These are phyloP conservation scores for Candida palmyrensis DNA, from an alignment of 805 yeast genomes.

Conservation along the genomic window DNA sequence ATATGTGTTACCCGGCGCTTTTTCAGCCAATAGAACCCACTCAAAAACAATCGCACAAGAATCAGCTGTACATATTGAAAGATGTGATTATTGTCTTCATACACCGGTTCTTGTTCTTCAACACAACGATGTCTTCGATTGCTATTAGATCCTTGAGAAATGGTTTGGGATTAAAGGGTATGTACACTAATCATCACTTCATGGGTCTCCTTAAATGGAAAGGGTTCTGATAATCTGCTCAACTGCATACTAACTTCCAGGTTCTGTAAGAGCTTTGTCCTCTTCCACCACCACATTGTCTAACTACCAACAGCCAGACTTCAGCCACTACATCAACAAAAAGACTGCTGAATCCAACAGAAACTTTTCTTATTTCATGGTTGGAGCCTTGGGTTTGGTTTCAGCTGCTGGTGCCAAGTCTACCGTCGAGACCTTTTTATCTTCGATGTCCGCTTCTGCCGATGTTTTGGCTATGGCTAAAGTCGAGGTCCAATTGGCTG, in stretches of 20 bases:
- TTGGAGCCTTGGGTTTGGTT: slow-evolving; percentile 88
- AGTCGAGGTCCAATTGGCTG: slow-evolving; percentile 91
- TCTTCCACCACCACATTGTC: slow-evolving; percentile 55
- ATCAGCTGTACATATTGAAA: too few relatives aligned
- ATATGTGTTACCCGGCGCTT: slow-evolving; percentile 5
- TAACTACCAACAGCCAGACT: slow-evolving; percentile 89
- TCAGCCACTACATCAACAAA: slow-evolving; percentile 72
- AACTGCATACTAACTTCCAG: slow-evolving; percentile 19
- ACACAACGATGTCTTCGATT: slow-evolving; percentile 32
- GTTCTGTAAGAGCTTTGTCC: slow-evolving; percentile 46
- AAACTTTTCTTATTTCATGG: slow-evolving; percentile 93
- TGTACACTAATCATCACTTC: slow-evolving; percentile 10
- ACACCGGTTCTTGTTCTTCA: too few relatives aligned
- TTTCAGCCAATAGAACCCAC: slow-evolving; percentile 9
- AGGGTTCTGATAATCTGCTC: too few relatives aligned
- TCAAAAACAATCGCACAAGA: slow-evolving; percentile 6
- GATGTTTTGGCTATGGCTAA: slow-evolving; percentile 99
- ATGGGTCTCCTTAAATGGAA: too few relatives aligned
- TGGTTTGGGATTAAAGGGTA: slow-evolving; percentile 38
- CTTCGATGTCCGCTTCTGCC: slow-evolving; percentile 96
- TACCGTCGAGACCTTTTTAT: slow-evolving; percentile 87
- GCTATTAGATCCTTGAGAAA: slow-evolving; percentile 43
- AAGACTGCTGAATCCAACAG: slow-evolving; percentile 63
- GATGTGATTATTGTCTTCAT: too few relatives aligned
- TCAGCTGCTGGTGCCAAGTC: slow-evolving; percentile 94